Conservation (phyloP, 352 stramenopile species). For the Globisporangium cederbergense region DNA sequence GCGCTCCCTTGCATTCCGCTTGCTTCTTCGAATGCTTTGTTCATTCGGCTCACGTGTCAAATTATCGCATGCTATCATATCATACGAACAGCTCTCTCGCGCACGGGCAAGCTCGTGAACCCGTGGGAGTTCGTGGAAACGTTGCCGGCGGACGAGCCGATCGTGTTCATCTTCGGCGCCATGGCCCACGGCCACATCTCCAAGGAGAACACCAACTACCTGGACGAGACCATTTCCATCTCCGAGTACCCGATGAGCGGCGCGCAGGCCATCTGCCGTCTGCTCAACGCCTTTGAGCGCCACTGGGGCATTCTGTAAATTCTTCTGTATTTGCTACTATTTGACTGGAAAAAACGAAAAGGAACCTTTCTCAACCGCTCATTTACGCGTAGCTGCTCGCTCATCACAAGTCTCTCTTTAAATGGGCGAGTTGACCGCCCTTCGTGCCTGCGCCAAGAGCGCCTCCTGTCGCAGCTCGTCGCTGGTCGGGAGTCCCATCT, state of each 20-base stretch:
- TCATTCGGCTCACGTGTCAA: not conserved
- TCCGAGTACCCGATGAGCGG: constrained; percentile 98
- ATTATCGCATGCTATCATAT: not conserved
- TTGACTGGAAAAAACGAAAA: constrained; percentile 10
- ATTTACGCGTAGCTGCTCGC: not conserved
- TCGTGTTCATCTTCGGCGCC: constrained; percentile 97
- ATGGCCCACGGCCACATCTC: constrained; percentile 97
- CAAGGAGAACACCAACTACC: constrained; percentile 96
- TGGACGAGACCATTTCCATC: constrained; percentile 97
- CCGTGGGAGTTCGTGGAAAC: constrained; percentile 92
- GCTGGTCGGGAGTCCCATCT: constrained; percentile 86
- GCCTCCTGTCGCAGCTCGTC: constrained; percentile 92
- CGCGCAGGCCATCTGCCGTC: constrained; percentile 94
- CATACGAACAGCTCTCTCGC: constrained; percentile 76
- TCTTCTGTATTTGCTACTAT: constrained; percentile 9
- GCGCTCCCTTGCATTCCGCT: not conserved
- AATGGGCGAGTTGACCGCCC: constrained; percentile 33
- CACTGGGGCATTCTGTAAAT: constrained; percentile 98
- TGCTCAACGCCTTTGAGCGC: constrained; percentile 97
- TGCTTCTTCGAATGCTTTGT: not conserved
- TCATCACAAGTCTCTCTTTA: not conserved
- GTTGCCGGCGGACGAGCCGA: constrained; percentile 88
- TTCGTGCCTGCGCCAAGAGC: constrained; percentile 93
- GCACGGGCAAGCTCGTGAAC: constrained; percentile 93
- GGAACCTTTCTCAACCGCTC: not conserved